Evolutionary conservation across 257 asterid species (phyloP).

Genomic region (Jacaranda copaia): DNA sequence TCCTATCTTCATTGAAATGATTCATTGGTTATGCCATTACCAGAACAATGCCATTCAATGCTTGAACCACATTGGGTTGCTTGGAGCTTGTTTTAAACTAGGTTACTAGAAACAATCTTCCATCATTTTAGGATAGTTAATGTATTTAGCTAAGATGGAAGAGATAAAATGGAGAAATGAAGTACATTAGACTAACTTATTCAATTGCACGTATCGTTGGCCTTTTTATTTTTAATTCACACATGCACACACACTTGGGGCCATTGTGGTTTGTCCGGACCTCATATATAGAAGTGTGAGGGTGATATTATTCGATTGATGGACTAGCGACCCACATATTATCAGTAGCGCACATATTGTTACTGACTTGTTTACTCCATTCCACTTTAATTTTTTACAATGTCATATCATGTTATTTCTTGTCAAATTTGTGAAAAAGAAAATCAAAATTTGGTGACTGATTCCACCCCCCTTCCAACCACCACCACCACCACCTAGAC

Average conservation of each 20-base stretch:
- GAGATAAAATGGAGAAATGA: background rate
- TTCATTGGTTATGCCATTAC: conserved; percentile 4
- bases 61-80: background rate
- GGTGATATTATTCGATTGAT: no score
- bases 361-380: background rate
- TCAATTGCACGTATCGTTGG: background rate
- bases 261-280: no score
- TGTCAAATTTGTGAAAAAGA: background rate
- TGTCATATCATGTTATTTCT: background rate
- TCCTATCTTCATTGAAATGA: background rate
- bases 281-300: no score
- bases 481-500: no score
- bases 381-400: background rate
- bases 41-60: background rate
- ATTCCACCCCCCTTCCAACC: no score
- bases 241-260: no score
- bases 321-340: no score
- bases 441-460: background rate
- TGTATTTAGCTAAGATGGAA: background rate
- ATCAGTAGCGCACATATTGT: no score
- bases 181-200: background rate
- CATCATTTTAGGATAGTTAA: background rate
- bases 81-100: conserved; percentile 4
- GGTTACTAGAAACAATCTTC: background rate
- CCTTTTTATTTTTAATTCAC: no score